These are phyloP conservation scores for Alisma plantagoaquatica DNA, from an alignment of 106 monocot genomes.

Conservation along the genomic window DNA sequence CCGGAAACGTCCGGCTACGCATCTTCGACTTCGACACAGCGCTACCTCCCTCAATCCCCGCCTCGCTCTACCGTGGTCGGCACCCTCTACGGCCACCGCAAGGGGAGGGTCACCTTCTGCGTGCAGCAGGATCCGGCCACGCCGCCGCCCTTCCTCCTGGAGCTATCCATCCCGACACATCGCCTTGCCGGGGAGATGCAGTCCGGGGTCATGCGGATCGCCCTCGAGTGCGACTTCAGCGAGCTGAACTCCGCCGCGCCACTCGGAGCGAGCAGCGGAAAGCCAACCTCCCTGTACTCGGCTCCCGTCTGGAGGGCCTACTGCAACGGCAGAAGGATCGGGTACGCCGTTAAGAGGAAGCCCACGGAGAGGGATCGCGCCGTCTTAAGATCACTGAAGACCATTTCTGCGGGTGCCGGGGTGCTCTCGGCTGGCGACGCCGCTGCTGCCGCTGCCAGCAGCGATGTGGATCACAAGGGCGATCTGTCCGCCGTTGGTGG, in stretches of 20 bases:
- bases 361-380: constrained; percentile 23
- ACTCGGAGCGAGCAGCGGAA: too few relatives aligned
- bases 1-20: neutral
- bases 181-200: neutral
- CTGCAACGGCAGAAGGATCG: constrained; percentile 59
- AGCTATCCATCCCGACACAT: constrained; percentile 1
- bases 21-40: neutral
- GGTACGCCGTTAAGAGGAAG: constrained; percentile 35
- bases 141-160: constrained; percentile 1
- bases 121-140: neutral
- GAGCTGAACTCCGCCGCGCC: too few relatives aligned
- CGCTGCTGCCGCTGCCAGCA: constrained; percentile 12
- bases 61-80: neutral
- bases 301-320: constrained; percentile 46
- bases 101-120: constrained; percentile 1
- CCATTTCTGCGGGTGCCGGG: constrained; percentile 47
- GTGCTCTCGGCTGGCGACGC: constrained; percentile 18
- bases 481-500: too few relatives aligned
- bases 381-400: constrained; percentile 41
- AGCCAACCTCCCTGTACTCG: too few relatives aligned
- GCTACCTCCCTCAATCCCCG: neutral
- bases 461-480: too few relatives aligned
- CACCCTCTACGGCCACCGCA: constrained; percentile 5
- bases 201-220: neutral
- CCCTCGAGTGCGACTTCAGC: constrained; percentile 4